Conservation (phyloP, 768 basidiomycete genomes). For the Calocybe indica region DNA sequence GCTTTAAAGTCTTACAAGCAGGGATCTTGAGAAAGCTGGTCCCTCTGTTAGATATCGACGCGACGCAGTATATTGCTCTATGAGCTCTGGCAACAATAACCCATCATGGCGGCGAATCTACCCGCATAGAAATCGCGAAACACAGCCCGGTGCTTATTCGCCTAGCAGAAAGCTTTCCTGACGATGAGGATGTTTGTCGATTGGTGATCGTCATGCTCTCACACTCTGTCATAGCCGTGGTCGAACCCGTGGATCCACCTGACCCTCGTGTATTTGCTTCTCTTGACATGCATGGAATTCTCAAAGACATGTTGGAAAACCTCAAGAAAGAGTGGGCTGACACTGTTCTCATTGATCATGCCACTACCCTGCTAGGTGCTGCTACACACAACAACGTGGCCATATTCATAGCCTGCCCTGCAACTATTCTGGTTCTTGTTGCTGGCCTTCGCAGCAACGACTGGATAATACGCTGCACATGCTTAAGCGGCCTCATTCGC, state of each 20-base stretch:
- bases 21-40: conserved; percentile 54
- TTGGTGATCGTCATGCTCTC: conserved; percentile 45
- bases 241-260: conserved; percentile 32
- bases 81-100: conserved; percentile 53
- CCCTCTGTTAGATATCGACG: conserved; percentile 43
- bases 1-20: conserved; percentile 16
- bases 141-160: conserved; percentile 34
- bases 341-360: conserved; percentile 44
- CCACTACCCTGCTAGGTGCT: conserved; percentile 37
- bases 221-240: conserved; percentile 42
- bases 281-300: conserved; percentile 37
- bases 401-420: conserved; percentile 37
- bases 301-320: conserved; percentile 35
- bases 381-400: conserved; percentile 38
- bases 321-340: conserved; percentile 37
- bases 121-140: conserved; percentile 46
- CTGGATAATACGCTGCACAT: conserved; percentile 44
- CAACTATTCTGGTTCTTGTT: conserved; percentile 44
- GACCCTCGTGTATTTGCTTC: conserved; percentile 30
- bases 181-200: conserved; percentile 44
- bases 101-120: conserved; percentile 51
- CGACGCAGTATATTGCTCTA: conserved; percentile 46
- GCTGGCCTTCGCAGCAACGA: conserved; percentile 51
- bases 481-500: conserved; percentile 48
- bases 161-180: conserved; percentile 42